phyloP scores from a whole-genome alignment of 2,329 filamentous ascomycete genomes.

The Rhytidhysteron rufulum region DNA sequence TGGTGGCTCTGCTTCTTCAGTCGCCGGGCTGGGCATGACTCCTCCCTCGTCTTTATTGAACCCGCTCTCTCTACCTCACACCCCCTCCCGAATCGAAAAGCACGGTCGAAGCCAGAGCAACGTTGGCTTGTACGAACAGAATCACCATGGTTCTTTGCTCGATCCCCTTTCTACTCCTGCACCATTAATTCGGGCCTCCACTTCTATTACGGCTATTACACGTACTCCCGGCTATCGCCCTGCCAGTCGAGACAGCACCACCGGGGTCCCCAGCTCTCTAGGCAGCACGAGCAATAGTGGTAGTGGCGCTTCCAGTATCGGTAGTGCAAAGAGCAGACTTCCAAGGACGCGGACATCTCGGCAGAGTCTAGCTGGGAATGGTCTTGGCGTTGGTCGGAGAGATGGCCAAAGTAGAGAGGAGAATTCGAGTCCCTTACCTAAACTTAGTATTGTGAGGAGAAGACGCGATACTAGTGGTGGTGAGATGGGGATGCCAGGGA shows the following conservation, averaged over 20 bases:
- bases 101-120: not conserved
- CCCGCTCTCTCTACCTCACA: not conserved
- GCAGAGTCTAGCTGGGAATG: not conserved
- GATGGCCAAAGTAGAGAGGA: not conserved
- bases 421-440: constrained; percentile 15
- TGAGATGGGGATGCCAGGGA: constrained; percentile 23
- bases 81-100: not conserved
- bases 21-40: constrained; percentile 19
- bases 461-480: constrained; percentile 33
- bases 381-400: too few species aligned
- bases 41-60: not conserved
- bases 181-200: not conserved
- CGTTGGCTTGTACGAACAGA: not conserved
- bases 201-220: constrained; percentile 2
- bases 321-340: constrained; percentile 1
- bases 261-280: not conserved
- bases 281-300: not conserved
- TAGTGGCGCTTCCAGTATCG: not conserved
- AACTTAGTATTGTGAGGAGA: constrained; percentile 29
- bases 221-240: constrained; percentile 3
- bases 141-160: not conserved
- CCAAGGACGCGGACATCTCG: not conserved
- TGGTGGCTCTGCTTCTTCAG: constrained; percentile 27
- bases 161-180: not conserved
- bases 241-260: constrained; percentile 2